Conservation (phyloP, 1,284 basidiomycete species). For the Takashimella tepidaria region DNA sequence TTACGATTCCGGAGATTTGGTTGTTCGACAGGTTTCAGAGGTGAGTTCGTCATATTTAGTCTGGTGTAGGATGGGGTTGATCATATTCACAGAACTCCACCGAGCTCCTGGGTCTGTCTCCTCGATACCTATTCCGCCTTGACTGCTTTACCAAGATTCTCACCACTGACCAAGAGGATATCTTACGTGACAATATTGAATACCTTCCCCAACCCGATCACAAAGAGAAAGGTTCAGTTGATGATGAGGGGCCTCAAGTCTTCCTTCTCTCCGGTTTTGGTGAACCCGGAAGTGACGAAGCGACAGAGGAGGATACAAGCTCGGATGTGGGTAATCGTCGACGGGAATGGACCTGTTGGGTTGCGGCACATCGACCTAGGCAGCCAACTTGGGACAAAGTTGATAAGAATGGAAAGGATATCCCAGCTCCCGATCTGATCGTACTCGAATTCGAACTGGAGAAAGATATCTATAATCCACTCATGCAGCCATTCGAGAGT, state of each 20-base stretch:
- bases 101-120: slow-evolving; percentile 67
- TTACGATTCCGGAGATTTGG: slow-evolving; percentile 56
- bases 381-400: slow-evolving; percentile 26
- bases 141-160: slow-evolving; percentile 72
- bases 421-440: slow-evolving; percentile 49
- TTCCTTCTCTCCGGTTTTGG: slow-evolving; percentile 66
- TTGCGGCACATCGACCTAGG: slow-evolving; percentile 65
- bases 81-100: slow-evolving; percentile 54
- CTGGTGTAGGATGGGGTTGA: neutral
- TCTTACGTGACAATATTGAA: slow-evolving; percentile 73
- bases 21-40: slow-evolving; percentile 77
- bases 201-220: slow-evolving; percentile 56
- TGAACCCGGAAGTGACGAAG: slow-evolving; percentile 54
- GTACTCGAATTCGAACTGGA: slow-evolving; percentile 82
- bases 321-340: slow-evolving; percentile 26
- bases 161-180: slow-evolving; percentile 62
- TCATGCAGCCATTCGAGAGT: slow-evolving; percentile 53
- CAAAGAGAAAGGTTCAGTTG: slow-evolving; percentile 29
- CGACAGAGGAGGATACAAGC: slow-evolving; percentile 33
- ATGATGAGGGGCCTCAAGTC: slow-evolving; percentile 59
- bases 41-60: slow-evolving; percentile 50
- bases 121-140: slow-evolving; percentile 69
- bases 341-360: slow-evolving; percentile 76
- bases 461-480: slow-evolving; percentile 64
- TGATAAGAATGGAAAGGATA: slow-evolving; percentile 21